phyloP scores from a whole-genome alignment of 1,284 basidiomycete species.

The Cystobasidiaceae sp. region DNA sequence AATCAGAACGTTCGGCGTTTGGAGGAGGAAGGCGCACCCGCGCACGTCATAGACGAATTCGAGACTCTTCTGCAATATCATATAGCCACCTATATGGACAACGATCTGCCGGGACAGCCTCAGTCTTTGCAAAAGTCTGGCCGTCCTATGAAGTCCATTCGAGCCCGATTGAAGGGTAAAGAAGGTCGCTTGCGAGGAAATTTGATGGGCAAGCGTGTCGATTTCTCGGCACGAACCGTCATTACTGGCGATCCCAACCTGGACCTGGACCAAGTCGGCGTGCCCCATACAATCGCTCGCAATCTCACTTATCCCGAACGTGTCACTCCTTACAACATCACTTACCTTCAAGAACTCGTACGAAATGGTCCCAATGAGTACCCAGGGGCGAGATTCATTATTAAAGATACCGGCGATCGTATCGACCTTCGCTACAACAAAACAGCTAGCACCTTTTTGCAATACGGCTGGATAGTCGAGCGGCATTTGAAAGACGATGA shows the following conservation, averaged over 20 bases:
- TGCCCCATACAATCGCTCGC: slow-evolving; percentile 95
- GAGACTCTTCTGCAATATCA: slow-evolving; percentile 97
- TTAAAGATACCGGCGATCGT: slow-evolving; percentile 95
- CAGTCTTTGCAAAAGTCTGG: slow-evolving; percentile 97
- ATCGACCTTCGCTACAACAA: slow-evolving; percentile 91
- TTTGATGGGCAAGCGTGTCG: slow-evolving; percentile 98
- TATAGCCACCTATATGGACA: slow-evolving; percentile 99
- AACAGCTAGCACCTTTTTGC: slow-evolving; percentile 92
- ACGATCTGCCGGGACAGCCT: slow-evolving; percentile 96
- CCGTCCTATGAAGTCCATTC: slow-evolving; percentile 95
- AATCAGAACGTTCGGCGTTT: slow-evolving; percentile 86
- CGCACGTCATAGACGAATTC: slow-evolving; percentile 92
- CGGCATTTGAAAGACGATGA: slow-evolving; percentile 96
- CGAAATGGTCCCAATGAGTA: slow-evolving; percentile 92
- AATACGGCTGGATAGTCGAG: slow-evolving; percentile 99
- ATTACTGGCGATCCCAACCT: slow-evolving; percentile 99
- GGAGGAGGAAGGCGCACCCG: slow-evolving; percentile 94
- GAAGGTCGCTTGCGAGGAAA: slow-evolving; percentile 97
- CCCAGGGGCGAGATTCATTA: slow-evolving; percentile 94
- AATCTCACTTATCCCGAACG: slow-evolving; percentile 96
- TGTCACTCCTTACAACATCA: slow-evolving; percentile 97
- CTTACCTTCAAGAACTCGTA: slow-evolving; percentile 91
- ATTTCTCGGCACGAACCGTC: slow-evolving; percentile 98
- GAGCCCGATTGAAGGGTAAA: slow-evolving; percentile 96
- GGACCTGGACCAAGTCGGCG: slow-evolving; percentile 94